A percentile compares a stretch with the other conserved stretches of the same genome.
Conservation (phyloP, 805 yeast species). For the Ogataea kodamae region DNA sequence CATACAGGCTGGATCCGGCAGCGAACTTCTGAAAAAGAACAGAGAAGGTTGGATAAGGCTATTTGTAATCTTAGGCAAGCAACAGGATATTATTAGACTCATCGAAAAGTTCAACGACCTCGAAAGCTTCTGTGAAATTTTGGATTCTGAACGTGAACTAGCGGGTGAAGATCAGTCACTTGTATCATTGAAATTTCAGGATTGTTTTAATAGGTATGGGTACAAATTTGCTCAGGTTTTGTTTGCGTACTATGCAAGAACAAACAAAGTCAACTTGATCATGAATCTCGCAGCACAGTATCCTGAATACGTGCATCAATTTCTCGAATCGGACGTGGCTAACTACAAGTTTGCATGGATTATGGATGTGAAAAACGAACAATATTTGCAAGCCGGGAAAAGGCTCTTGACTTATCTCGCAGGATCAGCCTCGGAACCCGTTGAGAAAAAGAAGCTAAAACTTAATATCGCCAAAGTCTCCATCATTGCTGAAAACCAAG, state of each 20-base stretch:
- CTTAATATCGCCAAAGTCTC: constrained; percentile 72
- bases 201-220: constrained; percentile 59
- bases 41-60: constrained; percentile 54
- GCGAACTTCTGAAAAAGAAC: constrained; percentile 18
- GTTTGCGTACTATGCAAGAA: constrained; percentile 53
- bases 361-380: constrained; percentile 49
- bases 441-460: constrained; percentile 49
- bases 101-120: constrained; percentile 68
- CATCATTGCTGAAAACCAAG: constrained; percentile 41
- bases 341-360: constrained; percentile 71
- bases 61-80: constrained; percentile 47
- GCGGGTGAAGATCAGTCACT: constrained; percentile 31
- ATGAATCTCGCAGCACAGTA: constrained; percentile 56
- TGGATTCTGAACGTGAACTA: constrained; percentile 42
- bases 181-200: constrained; percentile 23
- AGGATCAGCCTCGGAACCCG: constrained; percentile 37
- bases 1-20: constrained; percentile 4
- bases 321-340: constrained; percentile 42
- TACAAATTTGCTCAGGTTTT: constrained; percentile 65
- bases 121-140: constrained; percentile 54
- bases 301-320: constrained; percentile 45
- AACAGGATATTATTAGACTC: constrained; percentile 53
- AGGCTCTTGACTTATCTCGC: constrained; percentile 43
- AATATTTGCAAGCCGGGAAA: constrained; percentile 48
- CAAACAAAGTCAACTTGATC: constrained; percentile 50